Evolutionary conservation across 2,329 filamentous ascomycete species (phyloP).

Genomic region (Paraphaeosphaeria minitans): DNA sequence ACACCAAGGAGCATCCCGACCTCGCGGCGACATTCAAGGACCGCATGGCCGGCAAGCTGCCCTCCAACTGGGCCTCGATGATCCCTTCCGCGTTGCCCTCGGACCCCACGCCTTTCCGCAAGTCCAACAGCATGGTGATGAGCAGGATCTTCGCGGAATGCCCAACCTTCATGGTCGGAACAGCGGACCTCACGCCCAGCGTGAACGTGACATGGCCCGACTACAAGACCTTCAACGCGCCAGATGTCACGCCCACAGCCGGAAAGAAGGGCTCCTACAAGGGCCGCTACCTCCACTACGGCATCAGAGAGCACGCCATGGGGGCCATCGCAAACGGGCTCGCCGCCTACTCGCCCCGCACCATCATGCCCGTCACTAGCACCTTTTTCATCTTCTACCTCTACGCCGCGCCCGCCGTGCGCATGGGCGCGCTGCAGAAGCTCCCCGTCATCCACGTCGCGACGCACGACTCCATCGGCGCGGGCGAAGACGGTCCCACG

Average conservation of each 20-base stretch:
- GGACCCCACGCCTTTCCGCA: slow-evolving; percentile 56
- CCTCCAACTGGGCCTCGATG: slow-evolving; percentile 54
- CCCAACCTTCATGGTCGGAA: slow-evolving; percentile 88
- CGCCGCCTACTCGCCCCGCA: slow-evolving; percentile 53
- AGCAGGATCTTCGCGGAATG: slow-evolving; percentile 73
- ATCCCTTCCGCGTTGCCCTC: slow-evolving; percentile 58
- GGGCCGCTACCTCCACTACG: slow-evolving; percentile 57
- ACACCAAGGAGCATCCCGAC: slow-evolving; percentile 54
- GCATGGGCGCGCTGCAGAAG: slow-evolving; percentile 64
- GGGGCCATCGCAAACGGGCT: slow-evolving; percentile 57
- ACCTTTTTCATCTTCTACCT: slow-evolving; percentile 69
- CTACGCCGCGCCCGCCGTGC: slow-evolving; percentile 62
- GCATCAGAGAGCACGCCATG: slow-evolving; percentile 47
- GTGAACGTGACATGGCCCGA: slow-evolving; percentile 56
- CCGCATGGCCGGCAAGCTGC: slow-evolving; percentile 56
- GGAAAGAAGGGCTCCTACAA: slow-evolving; percentile 60
- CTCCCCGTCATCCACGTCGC: slow-evolving; percentile 64
- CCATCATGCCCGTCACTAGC: slow-evolving; percentile 63
- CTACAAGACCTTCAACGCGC: slow-evolving; percentile 56
- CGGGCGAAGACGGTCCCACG: slow-evolving; percentile 65
- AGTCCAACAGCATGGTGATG: slow-evolving; percentile 56
- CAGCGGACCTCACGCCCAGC: slow-evolving; percentile 59
- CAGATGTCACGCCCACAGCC: slow-evolving; percentile 39
- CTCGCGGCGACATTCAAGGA: slow-evolving; percentile 55
- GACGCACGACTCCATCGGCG: slow-evolving; percentile 63